These are phyloP conservation scores for Pestalotiopsis sp. DNA, from an alignment of 2,329 filamentous ascomycete genomes.

Conservation along the genomic window DNA sequence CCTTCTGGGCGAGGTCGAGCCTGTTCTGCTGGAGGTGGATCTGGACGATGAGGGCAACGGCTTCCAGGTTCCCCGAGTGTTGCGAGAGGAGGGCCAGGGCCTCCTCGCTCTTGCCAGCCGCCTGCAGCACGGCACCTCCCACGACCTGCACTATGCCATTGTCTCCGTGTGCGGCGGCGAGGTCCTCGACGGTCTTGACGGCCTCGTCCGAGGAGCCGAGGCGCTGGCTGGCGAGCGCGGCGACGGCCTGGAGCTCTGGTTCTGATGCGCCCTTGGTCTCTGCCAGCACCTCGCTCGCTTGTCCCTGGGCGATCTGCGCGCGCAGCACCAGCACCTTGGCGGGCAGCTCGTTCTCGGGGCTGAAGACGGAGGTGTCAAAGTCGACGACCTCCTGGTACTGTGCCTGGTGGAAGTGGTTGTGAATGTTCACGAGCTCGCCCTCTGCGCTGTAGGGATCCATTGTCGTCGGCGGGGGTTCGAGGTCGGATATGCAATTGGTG, in stretches of 20 bases:
- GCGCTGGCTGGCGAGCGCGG: slow-evolving; percentile 70
- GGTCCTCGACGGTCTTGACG: slow-evolving; percentile 63
- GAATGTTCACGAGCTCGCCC: slow-evolving; percentile 72
- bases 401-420: slow-evolving; percentile 74
- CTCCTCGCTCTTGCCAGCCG: slow-evolving; percentile 80
- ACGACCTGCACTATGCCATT: slow-evolving; percentile 82
- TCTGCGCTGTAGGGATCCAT: slow-evolving; percentile 75
- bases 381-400: slow-evolving; percentile 87
- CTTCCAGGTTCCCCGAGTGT: slow-evolving; percentile 82
- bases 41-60: slow-evolving; percentile 86
- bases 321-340: slow-evolving; percentile 80
- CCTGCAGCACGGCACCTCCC: slow-evolving; percentile 80
- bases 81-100: slow-evolving; percentile 78
- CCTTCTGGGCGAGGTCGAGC: slow-evolving; percentile 86
- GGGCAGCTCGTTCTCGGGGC: slow-evolving; percentile 74
- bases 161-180: slow-evolving; percentile 68
- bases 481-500: slow-evolving; percentile 3
- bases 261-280: slow-evolving; percentile 66
- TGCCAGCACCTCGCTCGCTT: slow-evolving; percentile 72
- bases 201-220: slow-evolving; percentile 65
- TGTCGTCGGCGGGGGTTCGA: slow-evolving; percentile 23
- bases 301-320: slow-evolving; percentile 80
- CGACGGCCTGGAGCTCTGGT: slow-evolving; percentile 77
- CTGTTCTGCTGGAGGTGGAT: slow-evolving; percentile 92
- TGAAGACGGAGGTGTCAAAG: slow-evolving; percentile 81